Evolutionary conservation across 2,329 filamentous ascomycete species (phyloP), one percentile per base, ranked within the genome.

Genomic region (Leptographium lundbergii): DNA sequence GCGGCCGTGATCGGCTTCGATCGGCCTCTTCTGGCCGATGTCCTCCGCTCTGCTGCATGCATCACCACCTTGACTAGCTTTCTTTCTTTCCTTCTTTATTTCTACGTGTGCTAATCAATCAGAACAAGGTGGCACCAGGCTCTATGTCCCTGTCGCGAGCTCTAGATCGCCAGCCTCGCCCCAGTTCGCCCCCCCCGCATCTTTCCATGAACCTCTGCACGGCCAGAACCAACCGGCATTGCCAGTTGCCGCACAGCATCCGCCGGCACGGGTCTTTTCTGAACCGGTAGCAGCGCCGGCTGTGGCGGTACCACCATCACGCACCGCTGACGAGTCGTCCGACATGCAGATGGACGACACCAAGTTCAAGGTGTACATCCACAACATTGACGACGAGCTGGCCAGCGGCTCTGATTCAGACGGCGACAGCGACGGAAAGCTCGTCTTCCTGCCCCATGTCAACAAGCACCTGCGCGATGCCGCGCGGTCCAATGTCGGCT

Each of bases 311-410:
- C 27, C 25, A 6, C 17, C 3, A 27, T 5, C 25, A 17, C 50
- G 17, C 27, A 17, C 6, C 25, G 22, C 32, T 13, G 74, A 81
- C 63, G 86, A 90, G 65, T 68, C 72, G 59, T 51, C 48, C 22
- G 25, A 22, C 36, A 96, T 97, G 92, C 81, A 87, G 60, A 70
- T 97, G 61, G 91, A 97, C 73, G 86, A 96, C 72, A 86, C 88
- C 36, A 88, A 88, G 67, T 80, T 95, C 74, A 89, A 87, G 68
- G 84, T 96, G 61, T 96, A 94, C 77, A 91, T 99, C 66, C 86
- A 91, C 75, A 85, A 95, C 71, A 78, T 99, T 11, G 91, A 95
- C 69, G 87, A 87, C 66, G 92, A 97, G 73, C 81, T 97, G 36
- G 86, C 86, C 17, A 74, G 77, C 54, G 76, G 81, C 50, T 78